Base-by-base conservation (phyloP, 176 grass and related monocot genomes). In the Raddia distichophylla region DNA sequence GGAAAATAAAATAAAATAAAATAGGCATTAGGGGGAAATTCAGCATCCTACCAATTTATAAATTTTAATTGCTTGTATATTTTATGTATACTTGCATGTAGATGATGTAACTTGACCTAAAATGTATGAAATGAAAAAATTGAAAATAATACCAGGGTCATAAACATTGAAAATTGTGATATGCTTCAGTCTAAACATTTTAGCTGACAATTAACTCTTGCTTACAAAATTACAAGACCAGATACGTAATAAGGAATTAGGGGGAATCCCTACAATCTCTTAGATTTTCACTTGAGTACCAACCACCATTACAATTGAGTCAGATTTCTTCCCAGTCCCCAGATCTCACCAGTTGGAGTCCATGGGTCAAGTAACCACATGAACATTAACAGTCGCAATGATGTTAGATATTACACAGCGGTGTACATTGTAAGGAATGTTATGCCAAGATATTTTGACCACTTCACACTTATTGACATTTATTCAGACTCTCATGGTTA, bases 101-200 rank as follows among this genome's bases (percentile, higher is more conserved):
- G 47, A 65, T 53, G 49, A 62, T 65, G 60, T 52, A 52, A 49
- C 22, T 65, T 77, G 20, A 78, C 27, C 64, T 17, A 66, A 65
- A 16, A 66, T 65, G 15, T 20, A 78, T 40, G 49, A 52, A 64
- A 78, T 46, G 52, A 18, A 52, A 2, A 64, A 40, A 40, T 40
- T 40, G 8, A 57, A 18, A 18, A 63, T 18, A 60, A n/a, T 3
- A 78, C 46, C 45, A n/a, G 51, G 43, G 60, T 64, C 16, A 45
- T 27, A 77, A 43, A 40, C 37, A 40, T 40, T 40, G 0, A 17
- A 47, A 63, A 48, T 63, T 61, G 46, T 63, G 7, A 73, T 54
- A 35, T 73, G 58, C n/a, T 46, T 60, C 73, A 76, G 42, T 11
- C 8, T 60, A 78, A 18, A 78, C 27, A 51, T 18, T 50, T 19